Conservation (phyloP, 129 eudicot genomes). For the Centella asiatica region DNA sequence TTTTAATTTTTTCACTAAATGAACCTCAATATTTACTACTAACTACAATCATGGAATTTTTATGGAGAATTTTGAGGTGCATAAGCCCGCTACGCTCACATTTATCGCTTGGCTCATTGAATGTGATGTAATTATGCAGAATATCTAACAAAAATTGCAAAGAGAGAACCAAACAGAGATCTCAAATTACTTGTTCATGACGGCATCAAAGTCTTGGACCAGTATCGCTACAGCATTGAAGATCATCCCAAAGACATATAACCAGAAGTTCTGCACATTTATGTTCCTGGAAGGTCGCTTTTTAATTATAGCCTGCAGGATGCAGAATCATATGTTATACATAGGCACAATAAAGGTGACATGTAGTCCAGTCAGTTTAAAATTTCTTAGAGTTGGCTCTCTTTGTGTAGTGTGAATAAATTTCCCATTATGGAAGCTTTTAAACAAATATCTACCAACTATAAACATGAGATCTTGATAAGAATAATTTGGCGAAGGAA, state of each 20-base stretch:
- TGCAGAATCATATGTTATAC: slow-evolving; percentile 6
- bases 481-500: not conserved
- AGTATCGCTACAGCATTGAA: slow-evolving; percentile 83
- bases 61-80: too few relatives aligned
- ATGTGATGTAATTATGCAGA: not conserved
- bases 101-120: not conserved
- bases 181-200: slow-evolving; percentile 63
- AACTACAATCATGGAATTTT: too few relatives aligned
- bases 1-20: too few relatives aligned
- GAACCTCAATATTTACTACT: too few relatives aligned
- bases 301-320: slow-evolving; percentile 77
- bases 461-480: not conserved
- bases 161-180: not conserved
- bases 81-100: too few relatives aligned
- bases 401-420: slow-evolving; percentile 1
- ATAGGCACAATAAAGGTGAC: not conserved
- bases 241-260: slow-evolving; percentile 95
- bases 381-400: not conserved
- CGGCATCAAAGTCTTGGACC: slow-evolving; percentile 90
- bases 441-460: not conserved
- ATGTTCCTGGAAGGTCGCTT: slow-evolving; percentile 95
- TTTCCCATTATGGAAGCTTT: slow-evolving; percentile 1
- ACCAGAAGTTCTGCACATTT: slow-evolving; percentile 99
- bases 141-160: not conserved
- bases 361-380: not conserved